Evolutionary conservation across 495 filamentous ascomycete species (phyloP).

Genomic region (Trichoderma reesei): DNA sequence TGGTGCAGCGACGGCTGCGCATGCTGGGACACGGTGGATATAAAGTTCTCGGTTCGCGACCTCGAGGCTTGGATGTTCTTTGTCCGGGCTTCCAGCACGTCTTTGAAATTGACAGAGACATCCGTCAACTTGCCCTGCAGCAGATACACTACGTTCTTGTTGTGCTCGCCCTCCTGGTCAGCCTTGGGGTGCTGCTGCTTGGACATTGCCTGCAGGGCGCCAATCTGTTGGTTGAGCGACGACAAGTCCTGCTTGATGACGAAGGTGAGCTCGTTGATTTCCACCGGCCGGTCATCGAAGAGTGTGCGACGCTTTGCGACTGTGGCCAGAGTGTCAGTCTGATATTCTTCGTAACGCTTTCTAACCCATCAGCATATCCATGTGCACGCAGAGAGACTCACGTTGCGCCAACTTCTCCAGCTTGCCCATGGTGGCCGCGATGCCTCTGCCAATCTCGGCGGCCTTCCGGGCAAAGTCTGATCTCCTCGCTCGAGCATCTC

Average conservation of each 20-base stretch:
- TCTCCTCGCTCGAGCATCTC: slow-evolving; percentile 41
- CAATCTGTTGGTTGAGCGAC: slow-evolving; percentile 78
- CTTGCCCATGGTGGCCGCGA: slow-evolving; percentile 87
- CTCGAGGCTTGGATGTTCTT: slow-evolving; percentile 97
- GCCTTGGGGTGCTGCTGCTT: slow-evolving; percentile 60
- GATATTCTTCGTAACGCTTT: not conserved
- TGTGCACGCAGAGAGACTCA: slow-evolving; percentile 28
- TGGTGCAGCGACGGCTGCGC: slow-evolving; percentile 49
- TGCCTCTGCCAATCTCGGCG: slow-evolving; percentile 81
- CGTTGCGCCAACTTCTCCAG: slow-evolving; percentile 82
- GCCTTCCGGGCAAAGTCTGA: slow-evolving; percentile 84
- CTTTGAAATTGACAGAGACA: slow-evolving; percentile 86
- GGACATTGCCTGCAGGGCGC: slow-evolving; percentile 60
- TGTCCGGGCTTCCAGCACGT: slow-evolving; percentile 90
- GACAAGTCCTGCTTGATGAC: slow-evolving; percentile 97
- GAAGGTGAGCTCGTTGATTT: slow-evolving; percentile 80
- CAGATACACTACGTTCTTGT: slow-evolving; percentile 91
- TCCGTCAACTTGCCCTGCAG: slow-evolving; percentile 92
- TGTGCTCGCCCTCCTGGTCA: slow-evolving; percentile 91
- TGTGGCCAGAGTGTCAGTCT: slow-evolving; percentile 24
- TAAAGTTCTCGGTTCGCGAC: slow-evolving; percentile 89
- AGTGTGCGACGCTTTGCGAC: slow-evolving; percentile 94
- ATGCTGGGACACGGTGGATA: slow-evolving; percentile 77
- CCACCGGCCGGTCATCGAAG: slow-evolving; percentile 91
- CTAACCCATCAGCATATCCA: not conserved